Conservation (phyloP, 1,284 basidiomycete genomes). For the Inonotus obliquus region DNA sequence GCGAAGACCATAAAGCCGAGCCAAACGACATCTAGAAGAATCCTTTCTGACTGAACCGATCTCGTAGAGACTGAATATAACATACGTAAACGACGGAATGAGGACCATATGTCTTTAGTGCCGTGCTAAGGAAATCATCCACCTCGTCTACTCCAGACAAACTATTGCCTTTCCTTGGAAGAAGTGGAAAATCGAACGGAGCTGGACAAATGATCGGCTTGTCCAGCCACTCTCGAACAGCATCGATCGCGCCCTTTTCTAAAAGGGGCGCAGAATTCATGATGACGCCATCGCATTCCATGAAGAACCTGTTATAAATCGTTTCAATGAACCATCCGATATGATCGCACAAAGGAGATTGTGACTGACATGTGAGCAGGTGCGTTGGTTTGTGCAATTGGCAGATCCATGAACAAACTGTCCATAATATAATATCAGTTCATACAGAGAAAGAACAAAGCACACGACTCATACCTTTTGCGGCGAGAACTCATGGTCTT, state of each 20-base stretch:
- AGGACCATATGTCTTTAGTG: slow-evolving; percentile 9
- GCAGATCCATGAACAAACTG: neutral
- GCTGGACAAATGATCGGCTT: slow-evolving; percentile 1
- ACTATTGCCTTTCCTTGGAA: neutral
- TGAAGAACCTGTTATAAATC: slow-evolving; percentile 2
- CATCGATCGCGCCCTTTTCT: neutral
- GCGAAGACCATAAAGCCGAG: slow-evolving; percentile 14
- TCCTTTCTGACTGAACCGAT: neutral
- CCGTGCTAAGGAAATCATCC: slow-evolving; percentile 2
- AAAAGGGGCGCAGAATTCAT: neutral
- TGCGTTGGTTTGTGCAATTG: neutral
- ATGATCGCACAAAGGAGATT: too few species aligned
- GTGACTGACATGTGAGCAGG: neutral
- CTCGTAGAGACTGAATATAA: too few species aligned
- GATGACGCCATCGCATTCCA: slow-evolving; percentile 10
- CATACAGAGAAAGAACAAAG: neutral
- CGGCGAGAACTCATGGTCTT: slow-evolving; percentile 10
- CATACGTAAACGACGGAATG: slow-evolving; percentile 17
- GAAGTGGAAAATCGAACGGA: neutral
- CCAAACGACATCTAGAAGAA: slow-evolving; percentile 19
- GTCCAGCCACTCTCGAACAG: slow-evolving; percentile 1
- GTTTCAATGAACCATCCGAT: too few species aligned
- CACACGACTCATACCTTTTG: neutral
- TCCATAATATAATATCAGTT: neutral
- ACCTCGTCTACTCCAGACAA: neutral